These are phyloP conservation scores for Astragalus glycyphyllos DNA, from an alignment of 306 rosid genomes.

Conservation along the genomic window DNA sequence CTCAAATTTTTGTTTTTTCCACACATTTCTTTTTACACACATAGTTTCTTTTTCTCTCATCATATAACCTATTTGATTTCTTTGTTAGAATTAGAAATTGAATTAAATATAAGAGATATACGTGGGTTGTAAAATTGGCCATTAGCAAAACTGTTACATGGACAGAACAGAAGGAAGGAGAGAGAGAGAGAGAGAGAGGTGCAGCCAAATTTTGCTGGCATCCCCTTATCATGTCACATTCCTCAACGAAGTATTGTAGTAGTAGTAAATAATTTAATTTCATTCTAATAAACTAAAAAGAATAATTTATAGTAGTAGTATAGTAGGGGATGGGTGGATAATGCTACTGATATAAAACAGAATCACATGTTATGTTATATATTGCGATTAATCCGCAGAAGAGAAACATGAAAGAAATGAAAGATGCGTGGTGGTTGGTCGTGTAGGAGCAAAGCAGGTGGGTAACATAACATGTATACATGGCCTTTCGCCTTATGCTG, in stretches of 20 bases:
- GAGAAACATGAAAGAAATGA: not conserved
- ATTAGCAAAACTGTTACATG: slow-evolving; percentile 37
- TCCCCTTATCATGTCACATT: slow-evolving; percentile 24
- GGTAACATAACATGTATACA: slow-evolving; percentile 50
- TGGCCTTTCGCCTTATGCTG: slow-evolving; percentile 44
- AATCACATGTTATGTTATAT: not conserved
- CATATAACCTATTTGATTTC: not conserved
- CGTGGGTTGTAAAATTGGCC: not conserved
- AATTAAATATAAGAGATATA: not conserved
- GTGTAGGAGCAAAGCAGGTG: slow-evolving; percentile 28
- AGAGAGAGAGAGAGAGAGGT: slow-evolving; percentile 32
- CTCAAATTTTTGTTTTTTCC: no score
- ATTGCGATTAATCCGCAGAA: not conserved
- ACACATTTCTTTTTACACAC: no score
- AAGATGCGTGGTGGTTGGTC: slow-evolving; percentile 36
- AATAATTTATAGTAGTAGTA: no score
- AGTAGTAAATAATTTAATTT: not conserved
- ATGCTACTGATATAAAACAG: not conserved
- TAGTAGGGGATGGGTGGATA: not conserved
- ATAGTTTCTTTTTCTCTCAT: no score
- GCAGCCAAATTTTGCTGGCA: slow-evolving; percentile 41
- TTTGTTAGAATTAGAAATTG: no score
- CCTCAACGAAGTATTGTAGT: not conserved
- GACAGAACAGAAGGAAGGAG: slow-evolving; percentile 31
- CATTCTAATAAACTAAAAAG: not conserved